These are phyloP conservation scores for Retiboletus fuscus DNA, from an alignment of 1,284 basidiomycete genomes.

Conservation along the genomic window DNA sequence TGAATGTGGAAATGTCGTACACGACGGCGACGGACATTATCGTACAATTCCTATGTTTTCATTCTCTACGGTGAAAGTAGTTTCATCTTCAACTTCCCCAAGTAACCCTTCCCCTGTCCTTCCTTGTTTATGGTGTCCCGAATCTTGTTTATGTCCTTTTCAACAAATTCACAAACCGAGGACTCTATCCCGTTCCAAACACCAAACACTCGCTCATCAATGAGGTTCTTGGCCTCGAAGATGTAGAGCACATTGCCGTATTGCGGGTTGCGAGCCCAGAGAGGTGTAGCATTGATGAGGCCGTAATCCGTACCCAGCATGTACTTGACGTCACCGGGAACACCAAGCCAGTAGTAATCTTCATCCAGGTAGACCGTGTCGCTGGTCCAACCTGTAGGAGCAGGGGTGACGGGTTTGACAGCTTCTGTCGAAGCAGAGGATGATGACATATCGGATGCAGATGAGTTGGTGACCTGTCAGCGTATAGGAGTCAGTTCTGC, in stretches of 20 bases:
- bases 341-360: constrained; percentile 17
- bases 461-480: not conserved
- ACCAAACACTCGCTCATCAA: too few species aligned
- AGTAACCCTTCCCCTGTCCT: constrained; percentile 9
- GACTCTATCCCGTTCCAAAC: not conserved
- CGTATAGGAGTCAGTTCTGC: too few species aligned
- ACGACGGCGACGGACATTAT: too few species aligned
- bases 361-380: not conserved
- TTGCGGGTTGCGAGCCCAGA: constrained; percentile 10
- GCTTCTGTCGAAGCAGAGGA: not conserved
- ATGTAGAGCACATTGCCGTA: constrained; percentile 17
- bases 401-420: not conserved
- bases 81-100: not conserved
- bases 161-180: not conserved
- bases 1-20: too few species aligned
- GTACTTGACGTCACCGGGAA: constrained; percentile 11
- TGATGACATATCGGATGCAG: not conserved
- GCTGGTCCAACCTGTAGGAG: constrained; percentile 18
- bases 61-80: not conserved
- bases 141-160: constrained; percentile 3
- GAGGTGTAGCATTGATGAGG: not conserved
- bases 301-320: not conserved
- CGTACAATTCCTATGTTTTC: too few species aligned
- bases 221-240: constrained; percentile 2
- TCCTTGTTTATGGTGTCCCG: constrained; percentile 1